A percentile compares a stretch with the other conserved stretches of the same genome.
These are phyloP conservation scores for Alternaria solani DNA, from an alignment of 2,329 filamentous ascomycete species.

Conservation along the genomic window DNA sequence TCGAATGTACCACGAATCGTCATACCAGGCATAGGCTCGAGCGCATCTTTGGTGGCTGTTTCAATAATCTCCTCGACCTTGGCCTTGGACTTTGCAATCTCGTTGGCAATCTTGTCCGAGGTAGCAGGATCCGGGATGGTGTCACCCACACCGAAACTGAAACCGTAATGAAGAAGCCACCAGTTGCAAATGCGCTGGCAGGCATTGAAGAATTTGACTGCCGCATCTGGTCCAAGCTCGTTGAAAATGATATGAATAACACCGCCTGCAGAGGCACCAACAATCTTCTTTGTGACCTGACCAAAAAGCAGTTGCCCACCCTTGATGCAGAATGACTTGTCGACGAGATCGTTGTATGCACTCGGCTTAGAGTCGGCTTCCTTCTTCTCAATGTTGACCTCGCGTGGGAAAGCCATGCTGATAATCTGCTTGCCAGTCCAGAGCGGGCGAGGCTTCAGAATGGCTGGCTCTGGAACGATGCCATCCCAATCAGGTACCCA, in stretches of 20 bases:
- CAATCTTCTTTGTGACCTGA: conserved; percentile 89
- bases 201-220: conserved; percentile 95
- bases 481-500: conserved; percentile 99
- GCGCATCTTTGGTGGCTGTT: conserved; percentile 81
- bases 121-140: conserved; percentile 90
- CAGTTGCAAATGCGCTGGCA: conserved; percentile 95
- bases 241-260: conserved; percentile 97
- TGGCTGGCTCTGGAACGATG: conserved; percentile 89
- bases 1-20: conserved; percentile 98
- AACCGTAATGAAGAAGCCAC: conserved; percentile 95
- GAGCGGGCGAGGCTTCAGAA: conserved; percentile 86
- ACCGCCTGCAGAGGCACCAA: conserved; percentile 88
- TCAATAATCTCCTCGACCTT: conserved; percentile 79
- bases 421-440: conserved; percentile 99
- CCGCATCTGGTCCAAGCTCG: conserved; percentile 83
- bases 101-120: conserved; percentile 82
- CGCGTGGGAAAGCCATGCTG: conserved; percentile 87
- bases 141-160: conserved; percentile 98
- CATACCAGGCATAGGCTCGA: conserved; percentile 97
- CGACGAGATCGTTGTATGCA: conserved; percentile 70
- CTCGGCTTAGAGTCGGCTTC: conserved; percentile 65
- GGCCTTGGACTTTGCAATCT: conserved; percentile 81
- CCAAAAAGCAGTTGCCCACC: conserved; percentile 91
- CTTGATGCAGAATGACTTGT: conserved; percentile 83
- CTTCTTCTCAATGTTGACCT: conserved; percentile 73